Conservation (phyloP, 2,329 filamentous ascomycete species). For the Pleoardoris graminearum region DNA sequence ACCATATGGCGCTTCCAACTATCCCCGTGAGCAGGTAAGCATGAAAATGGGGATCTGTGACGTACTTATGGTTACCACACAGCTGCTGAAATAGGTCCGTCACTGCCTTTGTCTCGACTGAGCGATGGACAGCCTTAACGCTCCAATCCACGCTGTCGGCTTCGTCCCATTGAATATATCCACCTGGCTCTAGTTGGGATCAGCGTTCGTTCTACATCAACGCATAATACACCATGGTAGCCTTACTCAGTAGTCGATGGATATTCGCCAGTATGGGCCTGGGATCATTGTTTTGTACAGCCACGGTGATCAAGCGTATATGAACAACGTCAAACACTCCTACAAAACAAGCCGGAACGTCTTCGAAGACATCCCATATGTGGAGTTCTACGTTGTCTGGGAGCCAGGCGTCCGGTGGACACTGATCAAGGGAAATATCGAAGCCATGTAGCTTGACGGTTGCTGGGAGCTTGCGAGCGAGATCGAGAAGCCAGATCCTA, state of each 20-base stretch:
- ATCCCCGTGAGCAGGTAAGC: too few relatives aligned
- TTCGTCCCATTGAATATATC: slow-evolving; percentile 3
- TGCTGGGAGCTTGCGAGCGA: not conserved
- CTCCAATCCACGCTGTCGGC: slow-evolving; percentile 1
- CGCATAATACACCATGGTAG: too few relatives aligned
- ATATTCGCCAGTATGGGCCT: not conserved
- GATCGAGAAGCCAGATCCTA: slow-evolving; percentile 2
- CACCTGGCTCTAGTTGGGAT: not conserved
- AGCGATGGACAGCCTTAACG: not conserved
- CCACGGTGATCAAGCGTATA: not conserved
- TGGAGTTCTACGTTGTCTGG: not conserved
- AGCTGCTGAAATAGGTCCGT: not conserved
- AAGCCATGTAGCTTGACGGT: not conserved
- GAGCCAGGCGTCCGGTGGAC: not conserved
- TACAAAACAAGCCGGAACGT: not conserved
- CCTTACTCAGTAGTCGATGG: not conserved
- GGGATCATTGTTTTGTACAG: not conserved
- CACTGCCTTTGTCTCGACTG: not conserved
- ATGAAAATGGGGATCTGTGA: too few relatives aligned
- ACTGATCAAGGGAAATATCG: not conserved
- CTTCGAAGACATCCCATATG: not conserved
- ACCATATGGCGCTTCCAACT: slow-evolving; percentile 3
- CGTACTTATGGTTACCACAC: not conserved
- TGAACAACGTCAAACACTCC: not conserved
- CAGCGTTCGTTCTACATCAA: not conserved